A percentile compares a stretch with the other conserved stretches of the same genome.
phyloP scores from a whole-genome alignment of 2,329 filamentous ascomycete species.

The Fusarium sambucinum region DNA sequence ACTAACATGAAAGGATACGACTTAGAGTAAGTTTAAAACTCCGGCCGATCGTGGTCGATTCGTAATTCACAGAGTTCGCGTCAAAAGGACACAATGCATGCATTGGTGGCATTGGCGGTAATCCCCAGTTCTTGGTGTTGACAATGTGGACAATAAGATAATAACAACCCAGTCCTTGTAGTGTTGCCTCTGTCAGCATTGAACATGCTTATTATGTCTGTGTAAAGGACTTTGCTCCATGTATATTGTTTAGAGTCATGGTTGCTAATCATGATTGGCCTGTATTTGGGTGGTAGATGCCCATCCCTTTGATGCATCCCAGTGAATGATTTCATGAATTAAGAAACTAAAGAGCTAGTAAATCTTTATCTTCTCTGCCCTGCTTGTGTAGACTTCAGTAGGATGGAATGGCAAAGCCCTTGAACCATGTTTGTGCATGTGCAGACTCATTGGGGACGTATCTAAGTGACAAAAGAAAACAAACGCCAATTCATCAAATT shows the following conservation, averaged over 20 bases:
- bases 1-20: fast-evolving
- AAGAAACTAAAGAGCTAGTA: not conserved
- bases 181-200: too few species aligned
- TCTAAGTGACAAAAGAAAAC: too few species aligned
- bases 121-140: too few species aligned
- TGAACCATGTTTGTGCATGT: not conserved
- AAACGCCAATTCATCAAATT: not conserved
- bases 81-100: not conserved
- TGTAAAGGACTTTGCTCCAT: too few species aligned
- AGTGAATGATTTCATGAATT: too few species aligned
- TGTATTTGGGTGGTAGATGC: not conserved
- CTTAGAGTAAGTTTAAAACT: not conserved
- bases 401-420: not conserved
- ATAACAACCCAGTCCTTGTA: too few species aligned
- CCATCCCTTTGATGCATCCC: not conserved
- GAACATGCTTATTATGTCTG: too few species aligned
- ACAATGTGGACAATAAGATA: not conserved
- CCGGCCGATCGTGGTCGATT: not conserved
- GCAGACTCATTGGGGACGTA: not conserved
- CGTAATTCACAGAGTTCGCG: not conserved
- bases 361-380: too few species aligned
- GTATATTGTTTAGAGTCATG: not conserved
- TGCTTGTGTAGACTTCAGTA: too few species aligned
- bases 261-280: not conserved
- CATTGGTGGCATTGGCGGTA: too few species aligned